A percentile compares a stretch with the other conserved stretches of the same genome.
phyloP scores from a whole-genome alignment of 2,329 filamentous ascomycete genomes.

The Diplodia sapinea region DNA sequence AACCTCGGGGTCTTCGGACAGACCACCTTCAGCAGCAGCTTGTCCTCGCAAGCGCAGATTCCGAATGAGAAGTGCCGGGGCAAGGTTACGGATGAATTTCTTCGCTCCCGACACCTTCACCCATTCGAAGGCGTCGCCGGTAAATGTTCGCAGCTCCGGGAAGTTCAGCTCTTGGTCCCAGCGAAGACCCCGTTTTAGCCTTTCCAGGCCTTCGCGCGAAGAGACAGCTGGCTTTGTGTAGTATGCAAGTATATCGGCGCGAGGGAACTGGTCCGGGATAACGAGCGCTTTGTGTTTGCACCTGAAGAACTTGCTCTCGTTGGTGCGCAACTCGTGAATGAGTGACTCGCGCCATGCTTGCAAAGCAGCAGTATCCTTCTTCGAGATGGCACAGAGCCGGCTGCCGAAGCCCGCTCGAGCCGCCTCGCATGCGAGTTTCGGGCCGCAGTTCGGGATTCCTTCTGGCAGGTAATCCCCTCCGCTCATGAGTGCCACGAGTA shows the following conservation, averaged over 20 bases:
- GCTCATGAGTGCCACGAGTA: slow-evolving; percentile 91
- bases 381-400: slow-evolving; percentile 70
- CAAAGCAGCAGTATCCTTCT: slow-evolving; percentile 65
- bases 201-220: slow-evolving; percentile 60
- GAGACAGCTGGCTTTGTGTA: slow-evolving; percentile 91
- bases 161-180: slow-evolving; percentile 72
- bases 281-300: slow-evolving; percentile 73
- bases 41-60: slow-evolving; percentile 54
- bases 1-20: slow-evolving; percentile 43
- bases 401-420: slow-evolving; percentile 85
- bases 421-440: slow-evolving; percentile 88
- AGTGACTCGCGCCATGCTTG: slow-evolving; percentile 74
- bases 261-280: slow-evolving; percentile 83
- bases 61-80: slow-evolving; percentile 74
- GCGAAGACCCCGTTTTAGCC: slow-evolving; percentile 59
- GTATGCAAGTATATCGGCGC: slow-evolving; percentile 77
- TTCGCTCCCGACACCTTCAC: slow-evolving; percentile 75
- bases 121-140: slow-evolving; percentile 86
- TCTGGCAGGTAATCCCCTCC: slow-evolving; percentile 93
- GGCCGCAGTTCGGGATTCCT: slow-evolving; percentile 84
- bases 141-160: slow-evolving; percentile 72
- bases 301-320: slow-evolving; percentile 81
- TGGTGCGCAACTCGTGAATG: slow-evolving; percentile 77
- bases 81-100: slow-evolving; percentile 82
- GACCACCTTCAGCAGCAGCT: slow-evolving; percentile 16